Evolutionary conservation across 2,329 filamentous ascomycete genomes (phyloP), one percentile per base, ranked within the genome.

Genomic region (Sclerotinia nivalis): DNA sequence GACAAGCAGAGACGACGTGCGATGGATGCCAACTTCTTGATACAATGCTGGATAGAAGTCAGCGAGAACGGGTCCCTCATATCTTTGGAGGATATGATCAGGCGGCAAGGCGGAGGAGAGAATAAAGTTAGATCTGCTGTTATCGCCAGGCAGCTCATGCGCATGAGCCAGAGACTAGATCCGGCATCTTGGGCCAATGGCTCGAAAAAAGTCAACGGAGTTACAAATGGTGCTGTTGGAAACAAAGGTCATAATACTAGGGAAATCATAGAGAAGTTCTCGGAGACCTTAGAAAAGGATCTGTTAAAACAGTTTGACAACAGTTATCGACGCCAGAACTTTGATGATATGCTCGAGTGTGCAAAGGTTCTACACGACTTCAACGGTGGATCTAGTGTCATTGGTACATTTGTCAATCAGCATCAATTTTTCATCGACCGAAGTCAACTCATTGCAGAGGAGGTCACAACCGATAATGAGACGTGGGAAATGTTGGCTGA

Each of bases 371-470:
- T 99, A 72, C 87, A 96, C 78, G 96, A 98, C 81, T 99, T 99
- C 84, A 97, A 95, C 79, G 93, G 96, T 66, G 96, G 96, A 66
- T 89, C 93, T 70, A 98, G 94, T 79, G 96, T 98, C 71, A 97
- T 97, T 80, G 95, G 93, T 20, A 86, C 95, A 15, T 99, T 98
- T 80, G 95, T 99, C 78, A 99, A 99, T 78, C 96, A 99, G 80
- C 96, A 99, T 81, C 93, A 97, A 77, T 99, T 99, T 85, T 99
- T 99, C 82, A 97, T 99, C 77, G 96, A 98, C 78, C 87, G 94
- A 37, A 96, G 93, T 74, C 95, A 98, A 79, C 84, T 99, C 70
- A 90, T 97, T 64, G 86, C 88, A 18, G 92, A 96, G 75, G 86
- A 83, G n/a, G 85, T 87, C 62, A 86, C 74, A 15, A 77, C 78